These are phyloP conservation scores for Podaxis rugospora DNA, from an alignment of 768 basidiomycete genomes.

Conservation along the genomic window DNA sequence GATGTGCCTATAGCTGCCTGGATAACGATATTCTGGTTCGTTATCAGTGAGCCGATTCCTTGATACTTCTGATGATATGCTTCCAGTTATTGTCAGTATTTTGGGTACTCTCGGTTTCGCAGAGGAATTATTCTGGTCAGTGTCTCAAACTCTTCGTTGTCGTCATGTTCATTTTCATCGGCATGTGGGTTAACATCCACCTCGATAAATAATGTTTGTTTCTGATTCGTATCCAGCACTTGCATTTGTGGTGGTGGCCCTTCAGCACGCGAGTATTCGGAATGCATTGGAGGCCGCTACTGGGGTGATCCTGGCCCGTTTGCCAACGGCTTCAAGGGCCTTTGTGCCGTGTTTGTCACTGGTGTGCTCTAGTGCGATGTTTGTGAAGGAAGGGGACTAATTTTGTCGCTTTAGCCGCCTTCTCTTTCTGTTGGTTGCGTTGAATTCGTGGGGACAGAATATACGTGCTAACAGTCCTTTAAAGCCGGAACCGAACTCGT, in stretches of 20 bases:
- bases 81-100: constrained; percentile 30
- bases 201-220: neutral
- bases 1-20: constrained; percentile 36
- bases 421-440: constrained; percentile 31
- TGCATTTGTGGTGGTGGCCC: constrained; percentile 42
- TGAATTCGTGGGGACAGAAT: neutral
- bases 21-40: constrained; percentile 41
- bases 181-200: constrained; percentile 26
- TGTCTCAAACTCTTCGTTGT: constrained; percentile 42
- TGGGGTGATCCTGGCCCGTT: constrained; percentile 38
- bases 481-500: constrained; percentile 43
- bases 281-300: constrained; percentile 33
- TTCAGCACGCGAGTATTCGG: constrained; percentile 25
- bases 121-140: constrained; percentile 47
- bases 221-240: constrained; percentile 22
- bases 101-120: constrained; percentile 45
- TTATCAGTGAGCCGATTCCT: constrained; percentile 26
- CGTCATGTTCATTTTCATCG: constrained; percentile 42
- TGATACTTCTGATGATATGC: too few relatives aligned
- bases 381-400: neutral
- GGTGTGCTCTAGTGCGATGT: constrained; percentile 10
- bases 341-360: constrained; percentile 43
- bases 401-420: constrained; percentile 21
- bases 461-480: neutral
- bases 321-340: constrained; percentile 41